phyloP scores from a whole-genome alignment of 148 eudicot genomes.

The Rhododendron kiyosumense region DNA sequence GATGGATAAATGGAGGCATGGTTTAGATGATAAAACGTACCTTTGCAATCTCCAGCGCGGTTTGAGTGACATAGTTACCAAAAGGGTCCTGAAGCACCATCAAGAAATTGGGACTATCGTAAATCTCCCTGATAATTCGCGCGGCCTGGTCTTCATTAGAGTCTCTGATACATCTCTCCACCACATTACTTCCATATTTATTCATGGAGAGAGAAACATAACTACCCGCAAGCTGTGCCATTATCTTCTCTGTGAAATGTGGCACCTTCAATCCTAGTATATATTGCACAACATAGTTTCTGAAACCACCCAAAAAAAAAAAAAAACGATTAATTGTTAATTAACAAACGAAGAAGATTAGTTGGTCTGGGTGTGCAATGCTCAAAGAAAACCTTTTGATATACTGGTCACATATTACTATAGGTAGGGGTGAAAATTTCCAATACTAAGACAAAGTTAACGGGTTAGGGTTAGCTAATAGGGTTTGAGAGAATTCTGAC shows the following conservation, averaged over 20 bases:
- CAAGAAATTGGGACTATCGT: constrained; percentile 9
- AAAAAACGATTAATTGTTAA: background rate
- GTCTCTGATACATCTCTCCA: constrained; percentile 18
- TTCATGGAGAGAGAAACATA: background rate
- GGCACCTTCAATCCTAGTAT: constrained; percentile 14
- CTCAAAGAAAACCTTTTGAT: background rate
- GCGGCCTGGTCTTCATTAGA: constrained; percentile 3
- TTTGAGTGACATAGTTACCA: constrained; percentile 59
- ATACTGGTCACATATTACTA: background rate
- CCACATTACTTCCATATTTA: constrained; percentile 10
- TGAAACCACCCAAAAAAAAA: background rate
- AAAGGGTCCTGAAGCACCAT: constrained; percentile 29
- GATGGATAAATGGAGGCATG: background rate
- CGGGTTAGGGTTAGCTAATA: too few relatives aligned
- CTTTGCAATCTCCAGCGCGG: constrained; percentile 21
- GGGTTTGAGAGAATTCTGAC: too few relatives aligned
- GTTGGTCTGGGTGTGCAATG: too few relatives aligned
- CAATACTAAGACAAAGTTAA: too few relatives aligned
- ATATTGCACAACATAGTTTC: constrained; percentile 60
- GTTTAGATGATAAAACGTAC: constrained; percentile 16
- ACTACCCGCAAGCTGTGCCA: constrained; percentile 14
- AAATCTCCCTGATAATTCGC: constrained; percentile 28
- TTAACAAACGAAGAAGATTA: background rate
- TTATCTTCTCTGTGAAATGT: constrained; percentile 1
- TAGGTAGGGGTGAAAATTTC: too few relatives aligned